Evolutionary conservation across 148 eudicot species (phyloP), one percentile per base, ranked within the genome.

Genomic region (Chenopodium album): DNA sequence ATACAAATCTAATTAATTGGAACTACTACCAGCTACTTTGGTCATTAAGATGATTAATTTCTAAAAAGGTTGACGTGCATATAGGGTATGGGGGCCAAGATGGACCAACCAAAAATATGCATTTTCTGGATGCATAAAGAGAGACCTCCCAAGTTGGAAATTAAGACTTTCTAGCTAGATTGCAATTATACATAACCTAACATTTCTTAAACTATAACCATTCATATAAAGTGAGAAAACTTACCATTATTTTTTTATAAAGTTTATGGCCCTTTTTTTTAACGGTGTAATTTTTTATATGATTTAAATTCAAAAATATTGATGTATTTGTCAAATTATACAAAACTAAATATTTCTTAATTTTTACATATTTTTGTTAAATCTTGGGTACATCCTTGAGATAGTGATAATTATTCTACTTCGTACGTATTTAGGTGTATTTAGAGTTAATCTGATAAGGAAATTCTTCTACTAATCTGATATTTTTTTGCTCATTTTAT

Each of bases 251-350:
- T 32, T 32, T n/a, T 44, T 41, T 41, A 41, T 34, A 79, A 84
- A 79, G 71, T 67, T 79, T 80, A 76, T 75, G 22, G 50, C 76
- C 44, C 44, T 41, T 59, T 59, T 79, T 80, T 76, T 76, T 31
- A 29, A n/a, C 3, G 52, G 76, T 75, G 79, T 82, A 79, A 69
- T 54, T 5, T 26, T 60, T 52, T 9, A 48, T 48, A 9, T 50
- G 54, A 50, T 12, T 48, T 50, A 50, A 48, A 22, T 10, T 75
- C 64, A 41, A 29, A 41, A 54, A 32, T 11, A 9, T 7, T 29
- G 20, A 37, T 34, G 41, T 19, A 26, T 23, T 71, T 5, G 10
- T 71, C 19, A 41, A 60, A 46, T 59, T 80, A 5, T 41, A 41
- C 44, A 41, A 41, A 41, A 41, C 44, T 41, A 41, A 41, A 6